Conservation (phyloP, 805 yeast species). For the Groenewaldozyma tartarivorans region DNA sequence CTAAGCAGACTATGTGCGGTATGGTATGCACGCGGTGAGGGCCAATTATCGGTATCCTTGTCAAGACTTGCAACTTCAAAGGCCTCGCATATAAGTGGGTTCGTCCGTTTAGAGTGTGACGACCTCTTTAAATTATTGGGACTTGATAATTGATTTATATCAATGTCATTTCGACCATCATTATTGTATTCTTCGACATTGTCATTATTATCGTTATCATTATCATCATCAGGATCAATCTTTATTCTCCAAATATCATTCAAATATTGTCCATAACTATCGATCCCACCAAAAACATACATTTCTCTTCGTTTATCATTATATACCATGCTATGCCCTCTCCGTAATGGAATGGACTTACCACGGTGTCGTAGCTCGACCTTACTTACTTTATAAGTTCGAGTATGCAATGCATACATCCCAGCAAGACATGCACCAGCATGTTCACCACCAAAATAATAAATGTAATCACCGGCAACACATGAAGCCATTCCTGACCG, state of each 20-base stretch:
- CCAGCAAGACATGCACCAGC: constrained; percentile 5
- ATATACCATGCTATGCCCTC: constrained; percentile 13
- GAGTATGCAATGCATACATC: constrained; percentile 13
- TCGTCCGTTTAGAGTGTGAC: background rate
- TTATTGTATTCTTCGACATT: background rate
- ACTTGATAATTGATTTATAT: too few relatives aligned
- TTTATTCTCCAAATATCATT: constrained; percentile 18
- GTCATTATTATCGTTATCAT: constrained; percentile 5
- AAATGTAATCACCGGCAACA: constrained; percentile 10
- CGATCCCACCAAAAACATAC: constrained; percentile 17
- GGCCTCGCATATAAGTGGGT: background rate
- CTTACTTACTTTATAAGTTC: constrained; percentile 8
- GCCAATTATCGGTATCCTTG: constrained; percentile 16
- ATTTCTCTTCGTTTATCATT: constrained; percentile 4
- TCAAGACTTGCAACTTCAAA: constrained; percentile 12
- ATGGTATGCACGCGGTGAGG: constrained; percentile 13
- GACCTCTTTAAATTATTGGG: too few relatives aligned
- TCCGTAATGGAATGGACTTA: constrained; percentile 10
- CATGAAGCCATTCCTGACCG: constrained; percentile 11
- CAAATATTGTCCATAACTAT: constrained; percentile 5
- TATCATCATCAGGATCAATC: constrained; percentile 2
- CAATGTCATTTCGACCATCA: too few relatives aligned
- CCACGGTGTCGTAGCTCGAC: constrained; percentile 5
- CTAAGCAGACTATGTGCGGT: constrained; percentile 12
- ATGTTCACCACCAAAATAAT: constrained; percentile 18